Evolutionary conservation across 2,329 filamentous ascomycete genomes (phyloP), one percentile per base, ranked within the genome.

Genomic region (Paecilomyces fulvus): DNA sequence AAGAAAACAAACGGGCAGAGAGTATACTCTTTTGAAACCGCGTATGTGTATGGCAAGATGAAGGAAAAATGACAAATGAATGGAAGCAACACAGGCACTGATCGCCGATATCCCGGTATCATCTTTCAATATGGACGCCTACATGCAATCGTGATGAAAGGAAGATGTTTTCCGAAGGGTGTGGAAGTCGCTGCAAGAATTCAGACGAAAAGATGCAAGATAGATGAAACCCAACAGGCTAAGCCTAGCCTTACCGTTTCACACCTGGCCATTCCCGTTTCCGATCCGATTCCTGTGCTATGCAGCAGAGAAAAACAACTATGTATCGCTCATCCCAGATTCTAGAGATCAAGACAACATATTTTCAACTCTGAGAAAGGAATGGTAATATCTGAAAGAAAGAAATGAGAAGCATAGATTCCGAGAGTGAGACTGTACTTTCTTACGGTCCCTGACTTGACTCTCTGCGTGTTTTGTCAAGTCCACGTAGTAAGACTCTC

Each of bases 401-500:
- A 54, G 28, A 33, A 23, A 46, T 31, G 31, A 17, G 37, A 43
- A n/a, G 37, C 37, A 17, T 17, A 17, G 6, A n/a, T n/a, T 2
- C 17, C 14, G 8, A 8, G 8, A 43, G 8, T 20, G 6, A 2
- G n/a, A 8, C 37, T 20, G n/a, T 3, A 8, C 17, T 43, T 9
- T n/a, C 37, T 10, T n/a, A 43, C n/a, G 14, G n/a, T 43, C 37
- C 37, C 20, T 43, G 37, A 43, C 37, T 43, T 43, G 37, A 43
- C 55, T 68, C 14, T 57, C 57, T 21, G 51, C 51, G 31, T 52
- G 23, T 21, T 48, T 9, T 37, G 17, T 61, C 67, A 43, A 76
- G 62, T 14, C 73, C 72, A 31, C 66, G 68, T 7, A 76, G 63
- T 12, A 66, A 66, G 31, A 76, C 70, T 7, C 73, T 70, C 58